Conservation (phyloP, 257 asterid species). For the Dorcoceras hygrometricum region DNA sequence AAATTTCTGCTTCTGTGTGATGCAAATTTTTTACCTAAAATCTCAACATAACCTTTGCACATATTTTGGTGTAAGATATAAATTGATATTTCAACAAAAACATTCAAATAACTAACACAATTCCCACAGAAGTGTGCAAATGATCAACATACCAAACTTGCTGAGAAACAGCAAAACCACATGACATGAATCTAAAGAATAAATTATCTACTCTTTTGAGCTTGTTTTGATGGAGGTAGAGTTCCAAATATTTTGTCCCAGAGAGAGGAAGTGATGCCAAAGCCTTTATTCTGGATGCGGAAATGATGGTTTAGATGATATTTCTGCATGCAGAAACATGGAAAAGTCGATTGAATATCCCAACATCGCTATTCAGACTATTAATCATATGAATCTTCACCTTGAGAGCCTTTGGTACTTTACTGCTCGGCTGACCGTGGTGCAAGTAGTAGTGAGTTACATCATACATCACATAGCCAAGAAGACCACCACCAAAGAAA, state of each 20-base stretch:
- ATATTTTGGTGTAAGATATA: not conserved
- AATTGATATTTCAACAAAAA: constrained; percentile 11
- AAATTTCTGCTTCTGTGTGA: not conserved
- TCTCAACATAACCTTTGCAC: not conserved
- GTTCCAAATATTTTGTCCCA: constrained; percentile 94
- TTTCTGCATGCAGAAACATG: constrained; percentile 45
- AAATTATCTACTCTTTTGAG: constrained; percentile 46
- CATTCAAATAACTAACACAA: not conserved
- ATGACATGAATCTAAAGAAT: not conserved
- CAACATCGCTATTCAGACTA: not conserved
- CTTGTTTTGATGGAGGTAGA: constrained; percentile 54
- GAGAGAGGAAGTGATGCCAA: constrained; percentile 79
- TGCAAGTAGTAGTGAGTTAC: constrained; percentile 90
- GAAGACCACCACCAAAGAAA: constrained; percentile 73
- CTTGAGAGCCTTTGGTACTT: constrained; percentile 61
- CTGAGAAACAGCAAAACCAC: constrained; percentile 23
- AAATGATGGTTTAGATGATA: constrained; percentile 91
- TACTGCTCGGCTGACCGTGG: constrained; percentile 74
- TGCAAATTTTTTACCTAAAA: not conserved
- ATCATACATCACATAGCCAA: constrained; percentile 86
- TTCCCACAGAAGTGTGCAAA: constrained; percentile 6
- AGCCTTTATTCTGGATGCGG: constrained; percentile 79
- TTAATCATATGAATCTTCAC: constrained; percentile 26
- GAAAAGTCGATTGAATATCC: not conserved
- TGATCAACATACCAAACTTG: constrained; percentile 19